Evolutionary conservation across 1,139 yeast genomes (phyloP).

Genomic region (Oligophagozyma castellii): DNA sequence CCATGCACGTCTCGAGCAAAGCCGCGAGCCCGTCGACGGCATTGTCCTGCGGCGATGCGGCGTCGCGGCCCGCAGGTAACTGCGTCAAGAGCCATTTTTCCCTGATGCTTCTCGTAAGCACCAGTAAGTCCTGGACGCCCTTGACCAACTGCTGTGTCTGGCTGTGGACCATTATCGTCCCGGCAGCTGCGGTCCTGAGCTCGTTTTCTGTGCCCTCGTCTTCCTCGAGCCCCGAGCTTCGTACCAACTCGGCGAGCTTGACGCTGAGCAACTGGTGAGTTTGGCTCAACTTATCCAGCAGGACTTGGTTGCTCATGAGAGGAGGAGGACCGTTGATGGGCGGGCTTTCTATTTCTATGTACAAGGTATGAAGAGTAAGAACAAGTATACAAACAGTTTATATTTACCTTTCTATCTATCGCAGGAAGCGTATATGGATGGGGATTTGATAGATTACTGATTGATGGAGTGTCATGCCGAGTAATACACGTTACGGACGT

Average conservation of each 20-base stretch:
- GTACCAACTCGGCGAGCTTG: constrained; percentile 18
- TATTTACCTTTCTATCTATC: too few relatives aligned
- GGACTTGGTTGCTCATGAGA: constrained; percentile 22
- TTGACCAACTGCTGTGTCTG: constrained; percentile 23
- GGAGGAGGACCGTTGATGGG: not conserved
- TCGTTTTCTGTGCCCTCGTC: constrained; percentile 10
- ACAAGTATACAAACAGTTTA: too few relatives aligned
- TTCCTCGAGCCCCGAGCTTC: constrained; percentile 14
- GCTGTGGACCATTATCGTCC: constrained; percentile 19
- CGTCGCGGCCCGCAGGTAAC: constrained; percentile 14
- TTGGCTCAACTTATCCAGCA: constrained; percentile 20
- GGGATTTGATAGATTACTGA: too few relatives aligned
- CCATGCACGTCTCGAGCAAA: constrained; percentile 11
- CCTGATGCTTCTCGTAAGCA: constrained; percentile 21
- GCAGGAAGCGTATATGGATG: too few relatives aligned
- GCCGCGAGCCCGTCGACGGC: constrained; percentile 8
- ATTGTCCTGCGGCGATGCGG: constrained; percentile 2
- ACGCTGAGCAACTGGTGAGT: constrained; percentile 19
- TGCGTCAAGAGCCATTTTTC: constrained; percentile 25
- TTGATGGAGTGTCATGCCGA: constrained; percentile 27
- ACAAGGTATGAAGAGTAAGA: too few relatives aligned
- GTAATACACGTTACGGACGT: constrained; percentile 81
- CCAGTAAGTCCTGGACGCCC: constrained; percentile 23
- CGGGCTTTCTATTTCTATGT: too few relatives aligned
- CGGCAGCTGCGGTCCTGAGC: constrained; percentile 17